Percentiles rank a stretch among this genome's conserved stretches.
Conservation (phyloP, 139 green algal genomes). For the Coelastrella sp. region DNA sequence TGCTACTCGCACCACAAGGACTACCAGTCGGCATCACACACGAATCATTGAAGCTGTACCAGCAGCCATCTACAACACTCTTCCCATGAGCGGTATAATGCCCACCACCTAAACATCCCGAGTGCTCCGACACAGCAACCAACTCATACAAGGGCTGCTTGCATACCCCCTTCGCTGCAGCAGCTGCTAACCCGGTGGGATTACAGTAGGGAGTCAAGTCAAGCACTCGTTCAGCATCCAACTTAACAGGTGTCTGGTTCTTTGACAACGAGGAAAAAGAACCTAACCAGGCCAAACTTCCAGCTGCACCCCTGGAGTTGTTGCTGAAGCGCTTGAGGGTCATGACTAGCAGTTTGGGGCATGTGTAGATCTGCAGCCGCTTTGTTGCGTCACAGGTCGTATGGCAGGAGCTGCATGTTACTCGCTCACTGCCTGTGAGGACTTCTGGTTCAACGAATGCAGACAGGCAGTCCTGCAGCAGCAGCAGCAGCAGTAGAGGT, state of each 20-base stretch:
- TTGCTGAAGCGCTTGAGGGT: conserved; percentile 77
- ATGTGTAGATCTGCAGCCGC: conserved; percentile 67
- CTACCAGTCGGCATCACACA: conserved; percentile 38
- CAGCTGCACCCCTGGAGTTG: conserved; percentile 12
- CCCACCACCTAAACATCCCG: conserved; percentile 70
- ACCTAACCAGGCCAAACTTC: conserved; percentile 50
- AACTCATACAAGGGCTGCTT: conserved; percentile 69
- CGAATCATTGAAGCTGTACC: conserved; percentile 75
- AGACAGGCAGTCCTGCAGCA: conserved; percentile 63
- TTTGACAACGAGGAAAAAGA: conserved; percentile 57
- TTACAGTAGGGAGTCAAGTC: conserved; percentile 76
- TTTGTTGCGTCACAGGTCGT: conserved; percentile 64
- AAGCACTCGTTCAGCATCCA: conserved; percentile 57
- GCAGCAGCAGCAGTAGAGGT: not conserved
- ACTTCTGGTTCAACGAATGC: conserved; percentile 55
- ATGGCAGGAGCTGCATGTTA: conserved; percentile 75
- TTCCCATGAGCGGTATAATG: conserved; percentile 76
- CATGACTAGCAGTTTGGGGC: conserved; percentile 68
- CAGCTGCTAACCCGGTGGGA: not conserved
- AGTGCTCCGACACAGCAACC: conserved; percentile 69
- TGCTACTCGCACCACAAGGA: conserved; percentile 41
- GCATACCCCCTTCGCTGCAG: not conserved
- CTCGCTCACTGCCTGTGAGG: conserved; percentile 52
- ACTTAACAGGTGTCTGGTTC: conserved; percentile 62
- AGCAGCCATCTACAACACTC: conserved; percentile 49